Evolutionary conservation across 164 flowering plant species (phyloP).

Genomic region (Chimonanthus salicifolius): DNA sequence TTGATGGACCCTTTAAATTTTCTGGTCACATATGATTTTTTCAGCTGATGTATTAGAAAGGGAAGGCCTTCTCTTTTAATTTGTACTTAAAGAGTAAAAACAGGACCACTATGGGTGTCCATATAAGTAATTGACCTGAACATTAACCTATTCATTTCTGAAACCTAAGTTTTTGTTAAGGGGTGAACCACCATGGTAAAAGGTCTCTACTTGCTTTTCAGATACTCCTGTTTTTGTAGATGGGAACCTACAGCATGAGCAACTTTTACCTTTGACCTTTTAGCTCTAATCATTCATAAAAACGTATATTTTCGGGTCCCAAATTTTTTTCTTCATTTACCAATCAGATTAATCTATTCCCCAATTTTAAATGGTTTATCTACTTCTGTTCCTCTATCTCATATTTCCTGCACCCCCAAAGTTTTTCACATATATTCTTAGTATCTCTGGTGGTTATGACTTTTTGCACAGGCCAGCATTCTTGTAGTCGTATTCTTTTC

Average conservation of each 20-base stretch:
- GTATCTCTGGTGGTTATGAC: slow-evolving; percentile 8
- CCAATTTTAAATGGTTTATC: not conserved
- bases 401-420: not conserved
- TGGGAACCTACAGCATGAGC: not conserved
- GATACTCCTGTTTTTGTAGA: not conserved
- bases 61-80: not conserved
- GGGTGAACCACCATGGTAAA: not conserved
- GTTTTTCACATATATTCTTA: slow-evolving; percentile 4
- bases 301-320: not conserved
- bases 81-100: no score
- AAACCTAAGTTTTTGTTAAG: not conserved
- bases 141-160: not conserved
- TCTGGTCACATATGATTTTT: not conserved
- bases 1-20: not conserved
- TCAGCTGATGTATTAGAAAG: not conserved
- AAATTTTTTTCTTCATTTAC: no score
- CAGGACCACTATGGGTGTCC: no score
- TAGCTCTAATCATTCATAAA: not conserved
- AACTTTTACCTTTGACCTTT: not conserved
- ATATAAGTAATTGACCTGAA: not conserved
- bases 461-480: slow-evolving; percentile 52
- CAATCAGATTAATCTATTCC: not conserved
- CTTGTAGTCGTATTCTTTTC: slow-evolving; percentile 72
- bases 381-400: no score
- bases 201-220: not conserved